Evolutionary conservation across 2,329 filamentous ascomycete genomes (phyloP), one percentile per base, ranked within the genome.

Genomic region (Ascochyta clinopodiicola): DNA sequence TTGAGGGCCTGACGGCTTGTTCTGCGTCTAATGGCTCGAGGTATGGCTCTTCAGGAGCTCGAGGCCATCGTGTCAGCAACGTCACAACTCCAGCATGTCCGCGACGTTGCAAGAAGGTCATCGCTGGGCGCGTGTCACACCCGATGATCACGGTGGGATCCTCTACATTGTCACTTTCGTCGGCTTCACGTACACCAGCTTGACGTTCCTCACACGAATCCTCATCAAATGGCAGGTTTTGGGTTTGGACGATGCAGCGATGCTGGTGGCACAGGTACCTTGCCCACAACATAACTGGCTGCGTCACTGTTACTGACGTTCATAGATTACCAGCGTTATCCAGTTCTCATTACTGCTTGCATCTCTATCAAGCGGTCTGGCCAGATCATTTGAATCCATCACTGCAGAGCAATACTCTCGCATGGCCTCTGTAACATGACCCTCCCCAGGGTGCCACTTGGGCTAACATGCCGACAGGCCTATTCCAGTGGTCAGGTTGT

Each of bases 221-320:
- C 58, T 59, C 21, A 67, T 72, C 46, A 71, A 70, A 59, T 63
- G 66, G 67, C 59, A 54, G 13, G 44, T 70, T 7, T 55, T 72
- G 35, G 69, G 69, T 0, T 31, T 63, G 4, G 69, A 72, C 25
- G 69, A 72, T 47, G 59, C 46, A 42, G 62, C 63, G 8, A 65
- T 62, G 34, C 22, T 56, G 13, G 47, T 59, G 40, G 67, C 68
- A 25, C 64, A 72, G 64, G 67, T 71, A 64, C 22, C 22, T 24
- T 24, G 22, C 22, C 6, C 6, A 24, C 6, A 24, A 6, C 6
- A 24, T 24, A 6, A 24, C 4, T 24, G 6, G 22, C 22, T 6
- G 22, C 6, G 6, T 24, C 22, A 24, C 4, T 24, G 22, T 24
- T 13, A 52, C 54, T 60, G 13, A 60, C 45, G 13, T 43, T 0